phyloP scores from a whole-genome alignment of 352 stramenopile species.

The Globisporangium radiosum region DNA sequence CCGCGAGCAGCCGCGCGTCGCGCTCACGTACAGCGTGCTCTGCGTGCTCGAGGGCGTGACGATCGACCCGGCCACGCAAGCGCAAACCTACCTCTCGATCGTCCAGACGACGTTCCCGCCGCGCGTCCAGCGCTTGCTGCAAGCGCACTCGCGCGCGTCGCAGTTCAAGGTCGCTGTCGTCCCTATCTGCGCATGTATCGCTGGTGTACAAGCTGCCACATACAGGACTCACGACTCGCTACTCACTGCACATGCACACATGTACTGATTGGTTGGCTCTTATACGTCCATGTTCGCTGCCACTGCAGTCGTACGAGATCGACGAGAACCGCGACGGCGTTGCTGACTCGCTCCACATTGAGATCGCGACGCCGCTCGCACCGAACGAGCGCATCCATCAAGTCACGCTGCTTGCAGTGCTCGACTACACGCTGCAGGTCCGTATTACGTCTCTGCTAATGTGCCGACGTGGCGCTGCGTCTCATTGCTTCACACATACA shows the following conservation, averaged over 20 bases:
- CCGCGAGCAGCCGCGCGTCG: conserved; percentile 49
- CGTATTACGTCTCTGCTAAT: no score
- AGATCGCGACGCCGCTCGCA: conserved; percentile 35
- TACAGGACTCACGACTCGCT: no score
- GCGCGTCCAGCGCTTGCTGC: conserved; percentile 35
- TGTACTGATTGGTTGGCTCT: neutral
- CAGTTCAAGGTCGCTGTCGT: conserved; percentile 27
- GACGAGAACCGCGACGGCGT: conserved; percentile 47
- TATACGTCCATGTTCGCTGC: neutral
- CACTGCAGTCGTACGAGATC: conserved; percentile 27
- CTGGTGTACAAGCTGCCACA: no score
- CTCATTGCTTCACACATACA: no score
- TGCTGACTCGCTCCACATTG: conserved; percentile 48
- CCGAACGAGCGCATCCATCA: conserved; percentile 43
- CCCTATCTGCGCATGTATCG: neutral
- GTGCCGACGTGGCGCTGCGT: no score
- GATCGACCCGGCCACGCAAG: conserved; percentile 8
- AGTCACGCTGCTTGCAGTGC: conserved; percentile 37
- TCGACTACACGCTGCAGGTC: conserved; percentile 56
- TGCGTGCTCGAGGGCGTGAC: conserved; percentile 45
- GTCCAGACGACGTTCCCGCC: conserved; percentile 41
- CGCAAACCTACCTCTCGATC: conserved; percentile 19
- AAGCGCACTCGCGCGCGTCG: conserved; percentile 25
- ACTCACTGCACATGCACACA: no score
- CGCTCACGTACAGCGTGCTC: conserved; percentile 55